Evolutionary conservation across 805 yeast species (phyloP).

Genomic region (Candida nonsorbophila): DNA sequence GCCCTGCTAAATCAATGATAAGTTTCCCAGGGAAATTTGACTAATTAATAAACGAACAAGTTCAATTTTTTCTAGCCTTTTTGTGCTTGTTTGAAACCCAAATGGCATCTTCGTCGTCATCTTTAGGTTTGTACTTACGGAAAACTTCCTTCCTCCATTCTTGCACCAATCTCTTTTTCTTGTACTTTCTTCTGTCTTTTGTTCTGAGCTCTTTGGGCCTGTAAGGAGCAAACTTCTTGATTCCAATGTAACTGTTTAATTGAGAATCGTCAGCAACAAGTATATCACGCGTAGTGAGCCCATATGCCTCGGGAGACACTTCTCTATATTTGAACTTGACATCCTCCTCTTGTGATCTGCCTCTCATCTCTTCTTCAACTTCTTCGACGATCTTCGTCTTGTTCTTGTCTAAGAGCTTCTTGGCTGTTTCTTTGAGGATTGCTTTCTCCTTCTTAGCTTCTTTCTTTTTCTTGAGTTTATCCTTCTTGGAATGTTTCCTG

Average conservation of each 20-base stretch:
- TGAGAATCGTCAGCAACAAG: conserved; percentile 84
- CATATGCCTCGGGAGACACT: conserved; percentile 92
- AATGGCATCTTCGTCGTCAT: conserved; percentile 27
- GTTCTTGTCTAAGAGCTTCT: conserved; percentile 71
- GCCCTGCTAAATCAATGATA: conserved; percentile 33
- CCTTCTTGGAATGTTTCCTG: conserved; percentile 44
- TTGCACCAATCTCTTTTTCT: conserved; percentile 62
- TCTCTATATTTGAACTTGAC: conserved; percentile 79
- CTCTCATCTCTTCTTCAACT: conserved; percentile 60
- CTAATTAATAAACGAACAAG: conserved; percentile 1
- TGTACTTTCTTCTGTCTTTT: conserved; percentile 79
- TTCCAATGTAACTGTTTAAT: conserved; percentile 77
- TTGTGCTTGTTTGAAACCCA: conserved; percentile 29
- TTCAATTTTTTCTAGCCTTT: conserved; percentile 4
- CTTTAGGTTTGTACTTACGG: conserved; percentile 49
- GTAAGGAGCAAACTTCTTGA: conserved; percentile 92
- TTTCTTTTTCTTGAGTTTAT: conserved; percentile 52
- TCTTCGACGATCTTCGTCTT: conserved; percentile 62
- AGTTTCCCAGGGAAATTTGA: conserved; percentile 25
- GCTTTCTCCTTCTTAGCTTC: conserved; percentile 58
- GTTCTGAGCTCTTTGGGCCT: conserved; percentile 65
- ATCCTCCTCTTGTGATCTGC: conserved; percentile 42
- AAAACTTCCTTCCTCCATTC: conserved; percentile 90
- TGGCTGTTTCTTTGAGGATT: conserved; percentile 61
- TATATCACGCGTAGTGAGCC: conserved; percentile 80